Evolutionary conservation across 2,329 filamentous ascomycete genomes (phyloP), one percentile per base, ranked within the genome.

Genomic region (Fusarium lyarnte): DNA sequence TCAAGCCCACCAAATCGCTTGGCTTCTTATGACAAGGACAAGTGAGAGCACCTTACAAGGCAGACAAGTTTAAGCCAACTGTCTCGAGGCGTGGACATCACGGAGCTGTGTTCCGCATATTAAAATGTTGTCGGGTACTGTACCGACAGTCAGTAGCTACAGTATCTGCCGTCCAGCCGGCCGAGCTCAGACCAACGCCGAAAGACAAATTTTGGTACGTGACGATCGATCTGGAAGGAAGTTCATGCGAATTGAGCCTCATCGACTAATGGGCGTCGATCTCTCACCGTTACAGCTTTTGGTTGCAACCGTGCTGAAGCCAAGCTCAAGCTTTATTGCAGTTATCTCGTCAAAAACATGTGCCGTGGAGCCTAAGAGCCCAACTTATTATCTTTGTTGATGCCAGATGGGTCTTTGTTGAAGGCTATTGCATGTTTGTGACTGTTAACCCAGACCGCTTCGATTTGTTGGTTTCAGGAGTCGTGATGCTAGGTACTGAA

Each of bases 241-340:
- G 62, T 66, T 57, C 60, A 43, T 73, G 31, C 49, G 35, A 46
- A 51, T 69, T 61, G 71, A 74, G 71, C 71, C 68, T 74, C 63
- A 74, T 69, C 53, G 27, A 58, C 53, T 69, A 29, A 66, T 47
- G 27, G 19, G n/a, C 23, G 54, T 51, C 54, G 63, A 72, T 59
- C 67, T 49, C 29, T 55, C 52, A 36, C 51, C 23, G 61, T 61
- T 64, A 25, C 57, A 43, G 31, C 49, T 33, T 66, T 67, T 51
- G 46, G 39, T 25, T 53, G 52, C n/a, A 62, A 62, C 59, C 71
- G 47, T 72, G 63, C 67, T 65, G 46, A 65, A 72, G 70, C 63
- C 71, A 74, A 72, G 52, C 45, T 57, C 58, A 42, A 51, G 27
- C 53, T 68, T 29, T 36, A 53, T 59, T 55, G 27, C 43, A 27